Percentiles rank a stretch among this genome's conserved stretches.
These are phyloP conservation scores for Mollisiaceae sp. DNA, from an alignment of 2,329 filamentous ascomycete species.

Conservation along the genomic window DNA sequence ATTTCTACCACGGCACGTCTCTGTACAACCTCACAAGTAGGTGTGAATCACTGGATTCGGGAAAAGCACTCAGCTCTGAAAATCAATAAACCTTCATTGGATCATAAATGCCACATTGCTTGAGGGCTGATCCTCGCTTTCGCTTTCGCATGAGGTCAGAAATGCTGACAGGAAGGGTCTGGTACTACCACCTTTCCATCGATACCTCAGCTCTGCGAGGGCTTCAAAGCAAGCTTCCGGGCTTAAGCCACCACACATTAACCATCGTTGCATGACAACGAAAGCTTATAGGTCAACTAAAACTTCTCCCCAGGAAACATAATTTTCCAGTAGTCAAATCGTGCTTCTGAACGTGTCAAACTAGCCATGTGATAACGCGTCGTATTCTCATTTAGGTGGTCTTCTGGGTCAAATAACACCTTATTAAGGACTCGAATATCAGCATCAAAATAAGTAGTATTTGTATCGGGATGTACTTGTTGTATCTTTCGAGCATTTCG, in stretches of 20 bases:
- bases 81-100: background rate
- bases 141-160: background rate
- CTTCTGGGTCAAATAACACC: background rate
- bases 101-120: background rate
- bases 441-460: background rate
- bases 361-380: background rate
- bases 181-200: background rate
- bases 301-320: background rate
- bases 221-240: background rate
- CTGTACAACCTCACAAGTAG: background rate
- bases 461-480: background rate
- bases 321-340: background rate
- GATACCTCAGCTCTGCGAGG: background rate
- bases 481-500: background rate
- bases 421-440: background rate
- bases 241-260: no score
- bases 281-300: no score
- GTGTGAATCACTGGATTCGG: background rate
- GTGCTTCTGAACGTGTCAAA: background rate
- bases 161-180: background rate
- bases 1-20: background rate
- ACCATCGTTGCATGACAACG: no score
- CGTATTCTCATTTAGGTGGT: background rate
- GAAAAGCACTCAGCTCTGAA: background rate
- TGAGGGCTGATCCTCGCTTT: background rate